These are phyloP conservation scores for Pisolithus tinctorius DNA, from an alignment of 768 basidiomycete species.

Conservation along the genomic window DNA sequence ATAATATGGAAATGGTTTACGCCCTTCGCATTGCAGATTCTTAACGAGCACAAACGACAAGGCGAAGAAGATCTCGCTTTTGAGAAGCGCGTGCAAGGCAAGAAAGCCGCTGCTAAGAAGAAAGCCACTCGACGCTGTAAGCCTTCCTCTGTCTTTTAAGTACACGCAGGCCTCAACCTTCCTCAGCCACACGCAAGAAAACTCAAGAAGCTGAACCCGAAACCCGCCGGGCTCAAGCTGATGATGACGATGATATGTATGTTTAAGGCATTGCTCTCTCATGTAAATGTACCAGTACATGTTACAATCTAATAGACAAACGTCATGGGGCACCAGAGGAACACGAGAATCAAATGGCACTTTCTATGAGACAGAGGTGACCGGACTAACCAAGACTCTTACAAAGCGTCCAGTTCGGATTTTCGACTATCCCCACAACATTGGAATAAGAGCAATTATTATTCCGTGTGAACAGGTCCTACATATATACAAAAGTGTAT, in stretches of 20 bases:
- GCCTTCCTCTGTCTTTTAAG: not conserved
- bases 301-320: too few species aligned
- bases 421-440: too few species aligned
- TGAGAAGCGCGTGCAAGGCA: conserved; percentile 78
- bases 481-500: too few species aligned
- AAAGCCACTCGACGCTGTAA: conserved; percentile 52
- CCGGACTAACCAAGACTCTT: too few species aligned
- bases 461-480: too few species aligned
- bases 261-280: conserved; percentile 5
- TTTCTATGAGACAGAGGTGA: too few species aligned
- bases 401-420: too few species aligned
- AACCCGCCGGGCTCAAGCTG: conserved; percentile 6
- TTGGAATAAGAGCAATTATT: too few species aligned
- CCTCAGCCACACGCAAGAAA: conserved; percentile 27
- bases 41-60: conserved; percentile 75
- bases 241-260: conserved; percentile 22
- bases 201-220: conserved; percentile 7
- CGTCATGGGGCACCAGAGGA: too few species aligned
- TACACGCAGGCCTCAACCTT: not conserved
- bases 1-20: not conserved
- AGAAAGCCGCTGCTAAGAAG: conserved; percentile 72
- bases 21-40: conserved; percentile 44
- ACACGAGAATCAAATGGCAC: too few species aligned
- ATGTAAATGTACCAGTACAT: not conserved
- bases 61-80: conserved; percentile 90